phyloP scores from a whole-genome alignment of 2,329 filamentous ascomycete species.

The Neurospora crassa region DNA sequence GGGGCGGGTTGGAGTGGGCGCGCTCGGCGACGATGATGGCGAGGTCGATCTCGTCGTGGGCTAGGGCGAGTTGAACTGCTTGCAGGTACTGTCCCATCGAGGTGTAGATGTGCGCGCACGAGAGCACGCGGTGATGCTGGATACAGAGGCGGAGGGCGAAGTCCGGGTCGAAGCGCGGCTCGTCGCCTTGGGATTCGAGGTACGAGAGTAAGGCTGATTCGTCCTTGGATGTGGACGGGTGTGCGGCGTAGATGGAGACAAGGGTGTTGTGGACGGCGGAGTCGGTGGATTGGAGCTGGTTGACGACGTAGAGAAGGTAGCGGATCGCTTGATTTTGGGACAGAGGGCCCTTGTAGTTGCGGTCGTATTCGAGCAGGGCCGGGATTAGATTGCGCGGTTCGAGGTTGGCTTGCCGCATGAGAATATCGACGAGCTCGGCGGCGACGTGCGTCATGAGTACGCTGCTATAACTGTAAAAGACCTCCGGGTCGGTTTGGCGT shows the following conservation, averaged over 20 bases:
- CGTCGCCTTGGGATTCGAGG: conserved; percentile 79
- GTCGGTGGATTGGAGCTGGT: conserved; percentile 68
- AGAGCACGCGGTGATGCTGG: conserved; percentile 83
- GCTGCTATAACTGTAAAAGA: conserved; percentile 94
- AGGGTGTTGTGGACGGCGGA: conserved; percentile 94
- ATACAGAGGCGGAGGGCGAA: conserved; percentile 95
- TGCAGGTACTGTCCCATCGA: conserved; percentile 92
- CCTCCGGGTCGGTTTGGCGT: conserved; percentile 82
- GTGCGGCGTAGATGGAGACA: conserved; percentile 89
- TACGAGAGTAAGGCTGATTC: conserved; percentile 82
- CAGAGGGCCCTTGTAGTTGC: conserved; percentile 57
- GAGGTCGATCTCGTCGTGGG: conserved; percentile 81
- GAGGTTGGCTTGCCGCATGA: conserved; percentile 84
- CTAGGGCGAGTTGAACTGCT: conserved; percentile 84
- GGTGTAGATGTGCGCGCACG: conserved; percentile 94
- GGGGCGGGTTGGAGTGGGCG: conserved; percentile 63
- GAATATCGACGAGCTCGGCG: conserved; percentile 80
- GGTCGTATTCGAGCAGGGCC: conserved; percentile 88
- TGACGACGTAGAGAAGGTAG: conserved; percentile 89
- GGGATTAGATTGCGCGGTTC: conserved; percentile 85
- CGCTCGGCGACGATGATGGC: conserved; percentile 84
- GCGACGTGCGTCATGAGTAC: conserved; percentile 90
- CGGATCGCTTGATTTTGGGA: conserved; percentile 82
- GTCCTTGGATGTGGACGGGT: conserved; percentile 67
- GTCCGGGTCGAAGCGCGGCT: conserved; percentile 85